phyloP scores from a whole-genome alignment of 1,284 basidiomycete genomes.

The Sutorius eximius region DNA sequence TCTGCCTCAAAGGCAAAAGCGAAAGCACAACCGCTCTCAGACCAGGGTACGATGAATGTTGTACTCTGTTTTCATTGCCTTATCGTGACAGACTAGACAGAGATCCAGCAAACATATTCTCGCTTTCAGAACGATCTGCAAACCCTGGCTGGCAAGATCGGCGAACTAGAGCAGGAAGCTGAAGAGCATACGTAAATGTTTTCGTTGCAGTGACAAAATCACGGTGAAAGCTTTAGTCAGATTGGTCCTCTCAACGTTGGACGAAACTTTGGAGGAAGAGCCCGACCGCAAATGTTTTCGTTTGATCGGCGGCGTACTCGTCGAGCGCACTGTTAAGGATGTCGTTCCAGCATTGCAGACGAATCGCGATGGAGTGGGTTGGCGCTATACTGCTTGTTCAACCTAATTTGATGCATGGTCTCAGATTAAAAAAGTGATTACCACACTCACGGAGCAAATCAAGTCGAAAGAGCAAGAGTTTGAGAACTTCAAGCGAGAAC shows the following conservation, averaged over 20 bases:
- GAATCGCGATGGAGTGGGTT: slow-evolving; percentile 78
- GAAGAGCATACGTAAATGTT: slow-evolving; percentile 80
- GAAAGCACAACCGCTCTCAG: slow-evolving; percentile 54
- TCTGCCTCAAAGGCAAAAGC: slow-evolving; percentile 50
- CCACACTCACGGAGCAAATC: slow-evolving; percentile 80
- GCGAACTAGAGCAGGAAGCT: slow-evolving; percentile 89
- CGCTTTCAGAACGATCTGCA: slow-evolving; percentile 84
- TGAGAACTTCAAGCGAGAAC: slow-evolving; percentile 78
- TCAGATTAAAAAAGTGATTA: slow-evolving; percentile 79
- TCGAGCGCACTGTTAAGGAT: slow-evolving; percentile 95
- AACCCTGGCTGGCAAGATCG: slow-evolving; percentile 85
- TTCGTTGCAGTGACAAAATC: not conserved
- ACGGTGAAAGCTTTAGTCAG: slow-evolving; percentile 43
- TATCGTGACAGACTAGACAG: slow-evolving; percentile 54
- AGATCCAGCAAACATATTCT: slow-evolving; percentile 75
- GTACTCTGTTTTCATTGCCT: slow-evolving; percentile 13
- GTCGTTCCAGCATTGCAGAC: slow-evolving; percentile 88
- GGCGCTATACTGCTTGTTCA: not conserved
- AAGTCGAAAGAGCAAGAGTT: slow-evolving; percentile 86
- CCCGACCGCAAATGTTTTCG: slow-evolving; percentile 95
- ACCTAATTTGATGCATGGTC: slow-evolving; percentile 8
- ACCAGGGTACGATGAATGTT: slow-evolving; percentile 60
- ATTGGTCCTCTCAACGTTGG: slow-evolving; percentile 86
- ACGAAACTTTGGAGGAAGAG: slow-evolving; percentile 74
- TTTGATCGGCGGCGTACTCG: slow-evolving; percentile 92